Base-by-base conservation (phyloP, 176 grass and related monocot species). In the Oryza coarctata region DNA sequence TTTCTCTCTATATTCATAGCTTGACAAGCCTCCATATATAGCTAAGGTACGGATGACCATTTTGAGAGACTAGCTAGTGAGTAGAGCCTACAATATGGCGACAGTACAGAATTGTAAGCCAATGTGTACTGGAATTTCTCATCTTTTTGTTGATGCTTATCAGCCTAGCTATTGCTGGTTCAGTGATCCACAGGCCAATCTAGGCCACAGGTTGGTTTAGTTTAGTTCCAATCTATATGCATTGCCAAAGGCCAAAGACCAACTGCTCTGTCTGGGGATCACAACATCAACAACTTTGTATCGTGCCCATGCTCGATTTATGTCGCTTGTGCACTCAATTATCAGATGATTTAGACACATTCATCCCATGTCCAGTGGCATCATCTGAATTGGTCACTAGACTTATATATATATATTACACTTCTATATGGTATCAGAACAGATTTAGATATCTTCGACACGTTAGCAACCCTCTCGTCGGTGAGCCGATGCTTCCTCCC, bases 121-220 rank as follows among this genome's bases (percentile, higher is more conserved):
- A 75, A 4, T 71, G 50, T 88, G 87, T n/a, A 76, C 74, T 84
- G 74, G 87, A 74, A 74, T 36, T 26, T 27, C 30, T 84, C 76
- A 72, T 71, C 70, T 82, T 57, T n/a, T 61, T 70, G 3, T 66
- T n/a, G 27, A 75, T 86, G 79, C 43, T 74, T 89, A 89, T 81
- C 62, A 28, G 57, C 34, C 66, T 55, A 20, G 50, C 18, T 47
- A 32, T 62, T 44, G 35, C 75, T 76, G 76, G 66, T 66, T 66
- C 8, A 25, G 84, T 82, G 86, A 86, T 86, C 83, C 83, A 50
- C 29, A 12, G 31, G 38, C 62, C 27, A 39, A 29, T 49, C 41
- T 71, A 66, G 43, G 45, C 52, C 43, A 63, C 31, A 17, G 70
- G 30, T 66, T 78, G 76, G 65, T 63, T 80, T 47, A 76, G 75